Evolutionary conservation across 2,329 filamentous ascomycete genomes (phyloP), one percentile per base, ranked within the genome.

Genomic region (Colletotrichum sp.): DNA sequence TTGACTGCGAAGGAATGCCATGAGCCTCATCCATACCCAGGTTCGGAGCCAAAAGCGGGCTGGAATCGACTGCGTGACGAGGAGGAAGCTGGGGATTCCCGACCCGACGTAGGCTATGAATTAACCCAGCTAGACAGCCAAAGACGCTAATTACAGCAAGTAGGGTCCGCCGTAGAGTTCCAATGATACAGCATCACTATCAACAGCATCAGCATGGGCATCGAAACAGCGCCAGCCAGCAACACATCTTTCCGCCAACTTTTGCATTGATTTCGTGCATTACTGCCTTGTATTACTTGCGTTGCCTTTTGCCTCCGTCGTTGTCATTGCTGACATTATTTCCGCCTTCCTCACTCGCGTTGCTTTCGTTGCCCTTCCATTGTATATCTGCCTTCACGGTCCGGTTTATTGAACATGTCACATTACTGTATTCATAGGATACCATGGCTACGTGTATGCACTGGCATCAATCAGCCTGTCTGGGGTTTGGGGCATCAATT

Each of bases 1-100:
- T 82, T 93, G 71, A 85, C 86, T 12, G 90, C 88, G 70, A 79
- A 83, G 12, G 84, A 85, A 48, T 93, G 91, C 79, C 84, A 91
- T 74, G 88, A 92, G 81, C 92, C 92, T 4, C 90, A 91, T 79
- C 88, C 89, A 2, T 82, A 84, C 3, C 89, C 89, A 1, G 84
- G 84, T 15, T 80, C 80, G 4, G 85, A 86, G 39, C 77, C 76
- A 5, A 80, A 80, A 66, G 70, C 78, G 3, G 82, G 81, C 2
- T 88, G 86, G 85, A 82, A 83, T 74, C 85, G 89, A 18, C 82
- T 91, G 34, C 83, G 87, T 52, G 90, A 92, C 71, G 90, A 91
- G 75, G 90, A 92, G 79, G 88, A 89, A 75, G 88, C 84, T 30
- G 82, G 81, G 30, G 80, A 78, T 16, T 62, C 61, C 34, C 75